Percentiles rank a stretch among this genome's conserved stretches.
Conservation (phyloP, 2,329 filamentous ascomycete species). For the Torrubiella hemipterigena region DNA sequence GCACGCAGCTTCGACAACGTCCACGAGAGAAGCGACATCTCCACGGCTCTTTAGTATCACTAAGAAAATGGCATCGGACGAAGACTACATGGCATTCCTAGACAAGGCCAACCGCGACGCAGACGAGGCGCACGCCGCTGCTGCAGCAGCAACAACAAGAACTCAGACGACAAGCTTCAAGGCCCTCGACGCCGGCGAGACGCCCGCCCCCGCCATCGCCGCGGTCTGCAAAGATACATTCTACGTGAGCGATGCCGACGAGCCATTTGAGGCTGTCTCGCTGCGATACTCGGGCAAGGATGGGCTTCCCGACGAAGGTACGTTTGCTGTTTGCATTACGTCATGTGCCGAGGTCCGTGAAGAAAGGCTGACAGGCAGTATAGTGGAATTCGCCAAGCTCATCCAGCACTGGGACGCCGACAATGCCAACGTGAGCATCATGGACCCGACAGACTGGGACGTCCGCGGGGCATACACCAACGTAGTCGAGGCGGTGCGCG, state of each 20-base stretch:
- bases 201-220: slow-evolving; percentile 32
- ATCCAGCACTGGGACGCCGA: slow-evolving; percentile 45
- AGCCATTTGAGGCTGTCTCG: slow-evolving; percentile 69
- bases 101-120: slow-evolving; percentile 78
- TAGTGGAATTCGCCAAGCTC: slow-evolving; percentile 59
- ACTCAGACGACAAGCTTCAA: slow-evolving; percentile 10
- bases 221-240: slow-evolving; percentile 40
- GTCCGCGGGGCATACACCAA: slow-evolving; percentile 54
- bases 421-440: slow-evolving; percentile 48
- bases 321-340: slow-evolving; percentile 26
- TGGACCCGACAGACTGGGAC: slow-evolving; percentile 64
- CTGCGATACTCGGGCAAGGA: slow-evolving; percentile 44
- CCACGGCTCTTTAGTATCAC: slow-evolving; percentile 7
- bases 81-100: slow-evolving; percentile 74
- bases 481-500: slow-evolving; percentile 56
- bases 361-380: not conserved
- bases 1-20: no score
- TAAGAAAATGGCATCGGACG: slow-evolving; percentile 58
- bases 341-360: not conserved
- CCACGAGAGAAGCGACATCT: not conserved
- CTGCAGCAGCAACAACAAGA: slow-evolving; percentile 12
- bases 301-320: slow-evolving; percentile 50
- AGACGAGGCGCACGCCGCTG: slow-evolving; percentile 39
- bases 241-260: slow-evolving; percentile 74
- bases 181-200: slow-evolving; percentile 9